A percentile compares a stretch with the other conserved stretches of the same genome.
These are phyloP conservation scores for Colletotrichum paranaense DNA, from an alignment of 2,329 filamentous ascomycete species.

Conservation along the genomic window DNA sequence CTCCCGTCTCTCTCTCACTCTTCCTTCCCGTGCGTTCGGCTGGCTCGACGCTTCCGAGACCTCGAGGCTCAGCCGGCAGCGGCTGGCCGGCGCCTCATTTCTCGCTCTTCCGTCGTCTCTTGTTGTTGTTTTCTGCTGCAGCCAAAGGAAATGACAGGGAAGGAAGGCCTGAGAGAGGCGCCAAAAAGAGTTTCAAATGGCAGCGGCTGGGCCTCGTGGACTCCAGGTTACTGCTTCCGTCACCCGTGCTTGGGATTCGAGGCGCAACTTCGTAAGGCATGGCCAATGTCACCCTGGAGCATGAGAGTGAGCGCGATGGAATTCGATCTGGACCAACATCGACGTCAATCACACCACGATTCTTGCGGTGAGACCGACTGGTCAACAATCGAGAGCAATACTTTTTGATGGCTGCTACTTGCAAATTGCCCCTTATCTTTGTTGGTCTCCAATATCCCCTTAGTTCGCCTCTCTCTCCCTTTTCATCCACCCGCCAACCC, in stretches of 20 bases:
- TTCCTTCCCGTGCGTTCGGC: background rate
- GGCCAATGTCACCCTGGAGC: background rate
- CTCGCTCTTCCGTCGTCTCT: background rate
- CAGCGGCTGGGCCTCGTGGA: constrained; percentile 21
- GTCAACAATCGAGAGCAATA: background rate
- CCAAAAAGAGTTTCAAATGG: constrained; percentile 17
- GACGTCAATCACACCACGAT: constrained; percentile 14
- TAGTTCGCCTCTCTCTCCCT: constrained; percentile 27
- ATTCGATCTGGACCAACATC: constrained; percentile 12
- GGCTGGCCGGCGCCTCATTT: constrained; percentile 9
- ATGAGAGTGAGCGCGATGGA: constrained; percentile 1
- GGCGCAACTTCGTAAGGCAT: background rate
- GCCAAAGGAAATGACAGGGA: constrained; percentile 13
- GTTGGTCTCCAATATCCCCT: background rate
- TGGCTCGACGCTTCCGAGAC: constrained; percentile 20
- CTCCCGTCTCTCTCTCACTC: too few relatives aligned
- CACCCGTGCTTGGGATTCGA: background rate
- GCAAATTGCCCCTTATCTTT: constrained; percentile 1
- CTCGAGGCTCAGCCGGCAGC: background rate
- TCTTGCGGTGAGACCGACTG: constrained; percentile 17
- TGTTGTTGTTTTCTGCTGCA: too few relatives aligned
- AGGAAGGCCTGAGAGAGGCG: background rate
- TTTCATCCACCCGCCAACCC: constrained; percentile 17
- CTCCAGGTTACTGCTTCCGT: background rate
- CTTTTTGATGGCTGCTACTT: background rate